Evolutionary conservation across 2,329 filamentous ascomycete species (phyloP).

Genomic region (Pyrenochaeta sp.): DNA sequence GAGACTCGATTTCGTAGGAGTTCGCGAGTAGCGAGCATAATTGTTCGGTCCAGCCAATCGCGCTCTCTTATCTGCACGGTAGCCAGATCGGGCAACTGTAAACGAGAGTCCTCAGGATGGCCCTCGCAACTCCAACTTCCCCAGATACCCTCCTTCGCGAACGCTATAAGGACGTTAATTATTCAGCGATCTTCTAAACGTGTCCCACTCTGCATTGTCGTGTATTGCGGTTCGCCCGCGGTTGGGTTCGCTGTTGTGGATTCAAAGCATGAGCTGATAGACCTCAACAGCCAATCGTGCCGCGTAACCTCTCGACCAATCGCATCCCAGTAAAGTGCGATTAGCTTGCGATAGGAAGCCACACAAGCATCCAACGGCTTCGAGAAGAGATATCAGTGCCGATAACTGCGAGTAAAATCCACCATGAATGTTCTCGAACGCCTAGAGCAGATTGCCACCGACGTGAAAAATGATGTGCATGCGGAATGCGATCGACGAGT

Average conservation of each 20-base stretch:
- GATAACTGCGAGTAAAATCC: not conserved
- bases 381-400: not conserved
- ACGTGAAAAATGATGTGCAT: not conserved
- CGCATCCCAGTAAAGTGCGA: not conserved
- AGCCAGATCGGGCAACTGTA: constrained; percentile 4
- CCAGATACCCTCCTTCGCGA: not conserved
- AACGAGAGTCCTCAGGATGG: constrained; percentile 1
- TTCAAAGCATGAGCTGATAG: not conserved
- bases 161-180: not conserved
- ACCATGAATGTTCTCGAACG: not conserved
- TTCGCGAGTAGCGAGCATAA: constrained; percentile 4
- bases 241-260: not conserved
- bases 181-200: not conserved
- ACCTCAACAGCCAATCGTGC: not conserved
- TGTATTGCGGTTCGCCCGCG: not conserved
- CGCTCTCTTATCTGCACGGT: not conserved
- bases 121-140: not conserved
- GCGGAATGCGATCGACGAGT: not conserved
- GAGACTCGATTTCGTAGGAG: not conserved
- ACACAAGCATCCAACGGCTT: not conserved
- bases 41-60: constrained; percentile 4
- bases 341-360: not conserved
- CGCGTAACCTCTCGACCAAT: not conserved
- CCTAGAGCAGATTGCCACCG: not conserved
- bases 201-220: not conserved